Evolutionary conservation across 2,329 filamentous ascomycete species (phyloP).

Genomic region (Penicillium hesseltinei): DNA sequence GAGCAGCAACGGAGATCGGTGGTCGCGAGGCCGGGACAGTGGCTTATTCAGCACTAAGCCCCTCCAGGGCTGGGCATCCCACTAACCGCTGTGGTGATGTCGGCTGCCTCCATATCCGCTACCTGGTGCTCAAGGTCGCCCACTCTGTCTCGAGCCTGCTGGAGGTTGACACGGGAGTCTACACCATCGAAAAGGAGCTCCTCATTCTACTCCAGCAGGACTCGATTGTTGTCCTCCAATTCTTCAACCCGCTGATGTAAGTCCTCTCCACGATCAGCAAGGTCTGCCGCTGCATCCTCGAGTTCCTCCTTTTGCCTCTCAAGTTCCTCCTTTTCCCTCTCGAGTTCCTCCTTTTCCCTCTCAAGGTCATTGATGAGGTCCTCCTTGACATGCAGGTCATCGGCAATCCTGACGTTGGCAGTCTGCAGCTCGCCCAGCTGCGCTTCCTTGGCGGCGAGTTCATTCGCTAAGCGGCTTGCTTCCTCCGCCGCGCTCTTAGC

Average conservation of each 20-base stretch:
- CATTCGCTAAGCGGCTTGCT: fast-evolving
- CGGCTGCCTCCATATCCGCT: not conserved
- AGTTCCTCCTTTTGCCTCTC: not conserved
- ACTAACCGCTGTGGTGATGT: not conserved
- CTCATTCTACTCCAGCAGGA: too few relatives aligned
- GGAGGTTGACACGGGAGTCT: too few relatives aligned
- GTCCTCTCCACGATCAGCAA: not conserved
- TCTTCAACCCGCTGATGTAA: not conserved
- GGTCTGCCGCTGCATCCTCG: not conserved
- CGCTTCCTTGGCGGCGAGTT: not conserved
- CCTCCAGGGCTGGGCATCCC: too few relatives aligned
- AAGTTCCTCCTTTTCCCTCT: not conserved
- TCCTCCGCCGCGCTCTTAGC: too few relatives aligned
- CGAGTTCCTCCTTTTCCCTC: not conserved
- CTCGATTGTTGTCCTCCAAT: too few relatives aligned
- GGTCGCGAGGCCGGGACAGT: too few relatives aligned
- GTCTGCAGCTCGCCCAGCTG: not conserved
- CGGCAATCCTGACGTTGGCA: too few relatives aligned
- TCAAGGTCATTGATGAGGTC: not conserved
- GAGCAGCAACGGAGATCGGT: too few relatives aligned
- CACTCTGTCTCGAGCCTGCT: too few relatives aligned
- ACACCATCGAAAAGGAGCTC: too few relatives aligned
- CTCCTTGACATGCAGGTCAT: too few relatives aligned
- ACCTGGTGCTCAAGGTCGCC: too few relatives aligned
- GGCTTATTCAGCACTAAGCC: not conserved